These are phyloP conservation scores for Elaeagnus macrophylla DNA, from an alignment of 306 rosid genomes.

Conservation along the genomic window DNA sequence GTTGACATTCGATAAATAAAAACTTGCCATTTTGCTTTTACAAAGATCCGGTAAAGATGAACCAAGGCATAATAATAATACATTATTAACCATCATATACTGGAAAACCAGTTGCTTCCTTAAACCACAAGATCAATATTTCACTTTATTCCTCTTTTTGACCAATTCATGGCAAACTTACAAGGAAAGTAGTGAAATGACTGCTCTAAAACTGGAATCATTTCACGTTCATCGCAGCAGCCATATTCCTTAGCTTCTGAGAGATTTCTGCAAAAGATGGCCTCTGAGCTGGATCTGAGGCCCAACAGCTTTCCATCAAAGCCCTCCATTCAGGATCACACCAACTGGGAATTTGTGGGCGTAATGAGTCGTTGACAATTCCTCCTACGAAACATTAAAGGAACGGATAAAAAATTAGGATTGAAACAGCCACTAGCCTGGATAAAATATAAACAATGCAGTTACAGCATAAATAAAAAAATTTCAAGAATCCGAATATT, in stretches of 20 bases:
- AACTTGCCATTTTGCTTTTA: slow-evolving; percentile 22
- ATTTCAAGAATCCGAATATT: too few relatives aligned
- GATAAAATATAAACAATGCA: too few relatives aligned
- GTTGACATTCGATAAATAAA: slow-evolving; percentile 12
- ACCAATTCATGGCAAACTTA: slow-evolving; percentile 34
- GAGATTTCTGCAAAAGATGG: slow-evolving; percentile 96
- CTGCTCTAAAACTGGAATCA: slow-evolving; percentile 31
- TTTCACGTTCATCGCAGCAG: slow-evolving; percentile 85
- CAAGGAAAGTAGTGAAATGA: slow-evolving; percentile 24
- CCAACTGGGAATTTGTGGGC: slow-evolving; percentile 92
- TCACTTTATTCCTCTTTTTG: slow-evolving; percentile 30
- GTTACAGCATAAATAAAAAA: too few relatives aligned
- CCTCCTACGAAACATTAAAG: slow-evolving; percentile 52
- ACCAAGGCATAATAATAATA: slow-evolving; percentile 37
- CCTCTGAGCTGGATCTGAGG: slow-evolving; percentile 68
- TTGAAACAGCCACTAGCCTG: not conserved
- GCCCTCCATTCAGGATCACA: slow-evolving; percentile 99
- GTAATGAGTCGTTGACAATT: slow-evolving; percentile 75
- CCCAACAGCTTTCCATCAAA: slow-evolving; percentile 94
- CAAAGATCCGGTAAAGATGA: slow-evolving; percentile 24
- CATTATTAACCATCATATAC: slow-evolving; percentile 42
- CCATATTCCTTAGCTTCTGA: slow-evolving; percentile 94
- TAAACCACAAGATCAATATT: slow-evolving; percentile 35
- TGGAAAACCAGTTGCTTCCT: slow-evolving; percentile 34
- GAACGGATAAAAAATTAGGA: slow-evolving; percentile 12